Evolutionary conservation across 345 rosid genomes (phyloP).

Genomic region (Pelargonium nanum): DNA sequence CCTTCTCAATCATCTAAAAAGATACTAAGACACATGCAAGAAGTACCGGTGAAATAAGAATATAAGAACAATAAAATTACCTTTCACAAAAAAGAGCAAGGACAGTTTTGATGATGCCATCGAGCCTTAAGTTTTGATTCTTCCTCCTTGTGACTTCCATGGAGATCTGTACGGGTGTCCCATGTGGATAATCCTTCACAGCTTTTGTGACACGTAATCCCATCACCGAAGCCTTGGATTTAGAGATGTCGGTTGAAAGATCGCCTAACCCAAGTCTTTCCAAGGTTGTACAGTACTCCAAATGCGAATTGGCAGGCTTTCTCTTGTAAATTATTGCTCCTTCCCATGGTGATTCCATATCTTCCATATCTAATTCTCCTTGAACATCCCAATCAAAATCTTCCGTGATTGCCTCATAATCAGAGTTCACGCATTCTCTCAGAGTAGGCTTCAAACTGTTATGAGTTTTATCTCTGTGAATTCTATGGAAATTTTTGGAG

Average conservation of each 20-base stretch:
- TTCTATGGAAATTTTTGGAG: slow-evolving; percentile 4
- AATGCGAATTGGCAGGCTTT: slow-evolving; percentile 55
- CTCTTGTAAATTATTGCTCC: slow-evolving; percentile 73
- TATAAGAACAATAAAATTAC: slow-evolving; percentile 21
- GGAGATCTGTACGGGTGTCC: slow-evolving; percentile 89
- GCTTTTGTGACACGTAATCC: slow-evolving; percentile 83
- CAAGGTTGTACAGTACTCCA: slow-evolving; percentile 81
- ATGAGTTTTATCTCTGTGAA: slow-evolving; percentile 10
- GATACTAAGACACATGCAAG: slow-evolving; percentile 1
- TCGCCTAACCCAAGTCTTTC: slow-evolving; percentile 87
- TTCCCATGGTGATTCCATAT: slow-evolving; percentile 73
- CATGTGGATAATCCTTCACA: slow-evolving; percentile 71
- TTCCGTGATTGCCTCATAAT: slow-evolving; percentile 27
- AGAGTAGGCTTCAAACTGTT: slow-evolving; percentile 13
- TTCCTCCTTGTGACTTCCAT: slow-evolving; percentile 70
- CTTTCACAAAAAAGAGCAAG: slow-evolving; percentile 68
- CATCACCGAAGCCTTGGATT: slow-evolving; percentile 66
- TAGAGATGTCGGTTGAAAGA: slow-evolving; percentile 54
- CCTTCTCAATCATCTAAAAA: too few species aligned
- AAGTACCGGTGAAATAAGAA: not conserved
- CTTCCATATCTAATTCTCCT: slow-evolving; percentile 31
- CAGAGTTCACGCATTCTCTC: slow-evolving; percentile 18
- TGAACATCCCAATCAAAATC: slow-evolving; percentile 49
- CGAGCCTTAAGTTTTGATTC: slow-evolving; percentile 72
- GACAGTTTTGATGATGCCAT: slow-evolving; percentile 79